phyloP scores from a whole-genome alignment of 163 green algal species.

The Trebouxiophyceae sp. region DNA sequence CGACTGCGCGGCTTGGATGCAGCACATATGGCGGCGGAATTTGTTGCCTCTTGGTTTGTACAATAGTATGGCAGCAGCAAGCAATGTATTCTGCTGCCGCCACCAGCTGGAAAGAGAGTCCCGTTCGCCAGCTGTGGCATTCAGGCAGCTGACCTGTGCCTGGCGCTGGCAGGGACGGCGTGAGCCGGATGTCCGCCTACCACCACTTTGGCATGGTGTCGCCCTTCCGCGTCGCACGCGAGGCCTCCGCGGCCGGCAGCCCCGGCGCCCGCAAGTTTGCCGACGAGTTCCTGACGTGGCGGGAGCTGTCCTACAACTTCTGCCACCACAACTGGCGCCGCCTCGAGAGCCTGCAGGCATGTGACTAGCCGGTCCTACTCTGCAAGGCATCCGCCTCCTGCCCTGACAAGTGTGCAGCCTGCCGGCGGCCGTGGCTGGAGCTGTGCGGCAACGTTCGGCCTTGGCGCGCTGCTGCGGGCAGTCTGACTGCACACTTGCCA shows the following conservation, averaged over 20 bases:
- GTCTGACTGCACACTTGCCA: too few relatives aligned
- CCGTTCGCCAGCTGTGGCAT: not conserved
- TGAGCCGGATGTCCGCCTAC: slow-evolving; percentile 15
- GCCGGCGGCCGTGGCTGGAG: too few relatives aligned
- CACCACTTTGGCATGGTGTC: slow-evolving; percentile 29
- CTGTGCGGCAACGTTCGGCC: too few relatives aligned
- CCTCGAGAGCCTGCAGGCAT: slow-evolving; percentile 7
- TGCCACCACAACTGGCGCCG: slow-evolving; percentile 11
- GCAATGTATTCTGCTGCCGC: not conserved
- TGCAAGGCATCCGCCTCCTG: too few relatives aligned
- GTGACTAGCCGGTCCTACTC: too few relatives aligned
- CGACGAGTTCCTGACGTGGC: slow-evolving; percentile 29
- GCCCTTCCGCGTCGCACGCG: slow-evolving; percentile 23
- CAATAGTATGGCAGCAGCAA: not conserved
- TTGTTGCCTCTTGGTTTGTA: not conserved
- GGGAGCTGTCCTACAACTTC: slow-evolving; percentile 20
- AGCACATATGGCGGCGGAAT: too few relatives aligned
- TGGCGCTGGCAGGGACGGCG: slow-evolving; percentile 13
- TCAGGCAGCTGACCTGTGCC: not conserved
- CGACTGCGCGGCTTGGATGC: too few relatives aligned
- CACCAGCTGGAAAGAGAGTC: not conserved
- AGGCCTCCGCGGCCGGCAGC: slow-evolving; percentile 1
- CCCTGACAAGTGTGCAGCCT: too few relatives aligned
- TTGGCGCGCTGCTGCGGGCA: too few relatives aligned
- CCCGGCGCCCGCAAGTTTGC: slow-evolving; percentile 19